These are phyloP conservation scores for Entonaema liquescens DNA, from an alignment of 495 filamentous ascomycete genomes.

Conservation along the genomic window DNA sequence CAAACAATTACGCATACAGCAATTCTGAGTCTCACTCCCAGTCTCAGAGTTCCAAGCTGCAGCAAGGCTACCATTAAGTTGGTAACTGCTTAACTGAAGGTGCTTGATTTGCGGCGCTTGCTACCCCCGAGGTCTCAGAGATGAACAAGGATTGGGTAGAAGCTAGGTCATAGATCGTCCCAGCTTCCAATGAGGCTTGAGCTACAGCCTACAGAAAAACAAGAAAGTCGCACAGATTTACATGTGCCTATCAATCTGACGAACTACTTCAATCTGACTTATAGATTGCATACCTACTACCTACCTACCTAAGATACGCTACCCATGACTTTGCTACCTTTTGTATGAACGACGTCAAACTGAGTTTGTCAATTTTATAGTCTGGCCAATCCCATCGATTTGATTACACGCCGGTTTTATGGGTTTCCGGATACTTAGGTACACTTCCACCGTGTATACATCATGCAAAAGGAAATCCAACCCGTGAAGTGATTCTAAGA, in stretches of 20 bases:
- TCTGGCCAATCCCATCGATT: constrained; percentile 21
- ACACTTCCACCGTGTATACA: too few relatives aligned
- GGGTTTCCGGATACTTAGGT: not conserved
- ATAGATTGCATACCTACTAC: not conserved
- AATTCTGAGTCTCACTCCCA: not conserved
- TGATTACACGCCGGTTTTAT: constrained; percentile 14
- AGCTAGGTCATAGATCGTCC: constrained; percentile 33
- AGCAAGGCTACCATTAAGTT: constrained; percentile 1
- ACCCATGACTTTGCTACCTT: too few relatives aligned
- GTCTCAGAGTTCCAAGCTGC: not conserved
- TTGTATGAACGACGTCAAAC: not conserved
- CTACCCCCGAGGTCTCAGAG: constrained; percentile 20
- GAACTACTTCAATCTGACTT: not conserved
- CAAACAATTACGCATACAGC: not conserved
- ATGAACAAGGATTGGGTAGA: constrained; percentile 14
- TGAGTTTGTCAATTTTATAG: not conserved
- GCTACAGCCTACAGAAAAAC: constrained; percentile 11
- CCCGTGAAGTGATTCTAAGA: not conserved
- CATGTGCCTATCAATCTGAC: not conserved
- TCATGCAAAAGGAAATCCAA: not conserved
- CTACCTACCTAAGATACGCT: too few relatives aligned
- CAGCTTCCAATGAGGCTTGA: constrained; percentile 30
- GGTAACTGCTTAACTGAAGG: constrained; percentile 7
- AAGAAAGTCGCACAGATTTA: constrained; percentile 12
- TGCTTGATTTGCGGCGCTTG: constrained; percentile 26